Evolutionary conservation across 2,329 filamentous ascomycete species (phyloP), one percentile per base, ranked within the genome.

Genomic region (Aureobasidium sp.): DNA sequence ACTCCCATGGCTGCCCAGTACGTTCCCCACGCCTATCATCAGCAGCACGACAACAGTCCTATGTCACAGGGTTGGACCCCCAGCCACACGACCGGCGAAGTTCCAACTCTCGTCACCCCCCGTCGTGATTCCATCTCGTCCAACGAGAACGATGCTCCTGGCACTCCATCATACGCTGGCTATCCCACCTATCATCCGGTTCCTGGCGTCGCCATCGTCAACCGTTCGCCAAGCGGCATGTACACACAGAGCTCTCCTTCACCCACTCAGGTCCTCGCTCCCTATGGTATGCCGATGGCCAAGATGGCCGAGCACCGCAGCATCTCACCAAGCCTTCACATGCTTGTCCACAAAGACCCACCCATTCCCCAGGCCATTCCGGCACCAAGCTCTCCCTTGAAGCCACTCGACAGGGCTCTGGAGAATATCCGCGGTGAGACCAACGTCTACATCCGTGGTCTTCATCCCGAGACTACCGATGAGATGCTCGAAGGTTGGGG

Each of bases 391-490:
- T 90, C 91, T 54, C 87, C 86, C 63, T 82, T 88, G 73, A 88
- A 95, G 77, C 90, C 87, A 37, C 80, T 97, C 24, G 91, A 95
- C 59, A 90, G 95, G 70, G 95, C 90, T 65, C 77, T 98, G 44
- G 88, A 95, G 71, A 97, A 97, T 64, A 86, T 90, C 55, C 93
- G 87, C 42, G 90, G 90, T 39, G 95, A 97, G 66, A 93, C 90
- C 58, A 98, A 98, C 64, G 91, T 98, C 59, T 98, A 98, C 75
- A 96, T 98, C 59, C 88, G 93, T 57, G 94, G 94, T 16, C 84
- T 98, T 58, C 87, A 95, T 59, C 91, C 93, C 0, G 91, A 94
- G 62, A 98, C 91, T 0, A 93, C 94, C 44, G 93, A 98, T 64
- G 87, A 94, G 45, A 85, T 94, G 66, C 76, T 98, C 16, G 80